phyloP scores from a whole-genome alignment of 1,284 basidiomycete species.

The Macrocybe sp. region DNA sequence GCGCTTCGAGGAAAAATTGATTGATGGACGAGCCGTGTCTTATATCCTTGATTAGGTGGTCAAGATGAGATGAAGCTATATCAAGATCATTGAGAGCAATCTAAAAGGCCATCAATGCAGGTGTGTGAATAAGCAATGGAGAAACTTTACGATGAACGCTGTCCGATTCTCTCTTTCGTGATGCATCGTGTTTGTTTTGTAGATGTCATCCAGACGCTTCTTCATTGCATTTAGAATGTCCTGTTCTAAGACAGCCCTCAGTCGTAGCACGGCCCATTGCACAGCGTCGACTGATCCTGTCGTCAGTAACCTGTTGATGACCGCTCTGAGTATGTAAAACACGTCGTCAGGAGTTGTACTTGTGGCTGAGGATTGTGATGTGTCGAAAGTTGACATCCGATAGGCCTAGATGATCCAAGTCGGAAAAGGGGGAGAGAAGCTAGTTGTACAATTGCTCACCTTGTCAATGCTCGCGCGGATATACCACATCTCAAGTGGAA shows the following conservation, averaged over 20 bases:
- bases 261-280: constrained; percentile 51
- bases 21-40: constrained; percentile 48
- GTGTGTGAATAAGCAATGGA: constrained; percentile 1
- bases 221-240: constrained; percentile 79
- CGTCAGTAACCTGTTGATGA: constrained; percentile 70
- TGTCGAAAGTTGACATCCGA: constrained; percentile 61
- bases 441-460: constrained; percentile 33
- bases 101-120: constrained; percentile 40
- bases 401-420: constrained; percentile 49
- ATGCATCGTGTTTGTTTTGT: constrained; percentile 54
- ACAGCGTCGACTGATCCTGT: constrained; percentile 65
- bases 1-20: constrained; percentile 61
- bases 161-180: constrained; percentile 73
- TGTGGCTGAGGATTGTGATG: constrained; percentile 52
- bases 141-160: constrained; percentile 70
- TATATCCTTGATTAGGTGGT: constrained; percentile 73
- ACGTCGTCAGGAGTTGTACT: constrained; percentile 88
- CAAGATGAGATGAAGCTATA: constrained; percentile 81
- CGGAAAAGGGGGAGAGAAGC: constrained; percentile 1
- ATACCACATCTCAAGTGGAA: constrained; percentile 92
- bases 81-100: constrained; percentile 88
- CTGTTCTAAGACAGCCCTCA: constrained; percentile 72
- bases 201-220: constrained; percentile 85
- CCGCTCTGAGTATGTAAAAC: constrained; percentile 89
- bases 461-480: constrained; percentile 85